Conservation (phyloP, 768 basidiomycete species). For the Kwoniella mangroviensis region DNA sequence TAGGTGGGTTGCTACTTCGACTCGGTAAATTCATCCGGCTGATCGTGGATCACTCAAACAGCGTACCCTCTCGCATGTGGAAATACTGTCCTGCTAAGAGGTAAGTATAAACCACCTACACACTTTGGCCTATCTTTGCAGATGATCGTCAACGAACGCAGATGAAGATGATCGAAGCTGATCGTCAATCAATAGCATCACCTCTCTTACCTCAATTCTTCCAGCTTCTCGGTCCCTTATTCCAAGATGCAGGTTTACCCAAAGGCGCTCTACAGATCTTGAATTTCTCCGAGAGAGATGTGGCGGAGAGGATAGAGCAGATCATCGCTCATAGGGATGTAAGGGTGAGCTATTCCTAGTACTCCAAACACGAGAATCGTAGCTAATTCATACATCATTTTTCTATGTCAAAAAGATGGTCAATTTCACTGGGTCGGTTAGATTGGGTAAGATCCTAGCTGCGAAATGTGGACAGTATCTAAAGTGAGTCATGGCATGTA, state of each 20-base stretch:
- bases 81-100: constrained; percentile 58
- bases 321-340: constrained; percentile 38
- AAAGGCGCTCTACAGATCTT: constrained; percentile 65
- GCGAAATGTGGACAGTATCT: constrained; percentile 56
- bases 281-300: constrained; percentile 38
- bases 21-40: background rate
- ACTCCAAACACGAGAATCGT: no score
- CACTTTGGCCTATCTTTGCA: no score
- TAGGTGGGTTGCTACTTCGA: constrained; percentile 24
- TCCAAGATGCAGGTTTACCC: constrained; percentile 66
- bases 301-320: constrained; percentile 37
- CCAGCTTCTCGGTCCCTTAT: constrained; percentile 54
- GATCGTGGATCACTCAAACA: background rate
- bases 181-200: constrained; percentile 36
- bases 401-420: constrained; percentile 49
- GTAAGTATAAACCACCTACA: no score
- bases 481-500: constrained; percentile 43
- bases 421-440: constrained; percentile 61
- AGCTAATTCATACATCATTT: no score
- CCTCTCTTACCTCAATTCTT: constrained; percentile 56
- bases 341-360: constrained; percentile 22
- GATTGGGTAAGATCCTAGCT: constrained; percentile 55
- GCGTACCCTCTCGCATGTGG: constrained; percentile 59
- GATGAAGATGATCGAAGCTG: no score
- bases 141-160: no score